Conservation (phyloP, 352 stramenopile species). For the Globisporangium carolinianum region DNA sequence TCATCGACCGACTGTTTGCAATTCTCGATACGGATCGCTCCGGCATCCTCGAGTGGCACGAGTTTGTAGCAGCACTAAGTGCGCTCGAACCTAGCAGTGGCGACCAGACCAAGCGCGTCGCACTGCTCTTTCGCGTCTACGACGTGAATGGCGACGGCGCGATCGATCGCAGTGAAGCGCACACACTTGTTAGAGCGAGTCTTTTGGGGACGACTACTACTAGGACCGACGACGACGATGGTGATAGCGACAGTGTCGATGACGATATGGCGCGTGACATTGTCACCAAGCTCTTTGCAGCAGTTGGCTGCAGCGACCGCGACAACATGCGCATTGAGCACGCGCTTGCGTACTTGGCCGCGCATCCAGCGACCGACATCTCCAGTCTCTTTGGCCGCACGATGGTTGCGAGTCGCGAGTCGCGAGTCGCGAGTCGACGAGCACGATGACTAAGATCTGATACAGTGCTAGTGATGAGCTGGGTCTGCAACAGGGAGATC, state of each 20-base stretch:
- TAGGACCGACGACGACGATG: slow-evolving; percentile 28
- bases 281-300: slow-evolving; percentile 54
- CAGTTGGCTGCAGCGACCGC: slow-evolving; percentile 27
- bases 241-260: too few relatives aligned
- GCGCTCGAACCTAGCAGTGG: slow-evolving; percentile 45
- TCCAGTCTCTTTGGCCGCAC: slow-evolving; percentile 61
- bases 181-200: slow-evolving; percentile 56
- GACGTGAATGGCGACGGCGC: slow-evolving; percentile 56
- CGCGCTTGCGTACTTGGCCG: slow-evolving; percentile 36
- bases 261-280: slow-evolving; percentile 46
- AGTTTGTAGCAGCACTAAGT: slow-evolving; percentile 67
- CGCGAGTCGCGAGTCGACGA: slow-evolving; percentile 3
- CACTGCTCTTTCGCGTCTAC: slow-evolving; percentile 73
- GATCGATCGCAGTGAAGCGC: slow-evolving; percentile 55
- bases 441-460: too few relatives aligned
- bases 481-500: background rate
- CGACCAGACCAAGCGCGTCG: slow-evolving; percentile 34
- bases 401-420: slow-evolving; percentile 33
- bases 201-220: slow-evolving; percentile 21
- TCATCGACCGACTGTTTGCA: slow-evolving; percentile 63
- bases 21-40: slow-evolving; percentile 59
- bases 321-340: slow-evolving; percentile 41
- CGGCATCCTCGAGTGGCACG: slow-evolving; percentile 56
- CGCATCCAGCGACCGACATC: slow-evolving; percentile 41
- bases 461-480: too few relatives aligned